Percentiles rank a stretch among this genome's conserved stretches.
Conservation (phyloP, 768 basidiomycete genomes). For the Leccinum obscurum region DNA sequence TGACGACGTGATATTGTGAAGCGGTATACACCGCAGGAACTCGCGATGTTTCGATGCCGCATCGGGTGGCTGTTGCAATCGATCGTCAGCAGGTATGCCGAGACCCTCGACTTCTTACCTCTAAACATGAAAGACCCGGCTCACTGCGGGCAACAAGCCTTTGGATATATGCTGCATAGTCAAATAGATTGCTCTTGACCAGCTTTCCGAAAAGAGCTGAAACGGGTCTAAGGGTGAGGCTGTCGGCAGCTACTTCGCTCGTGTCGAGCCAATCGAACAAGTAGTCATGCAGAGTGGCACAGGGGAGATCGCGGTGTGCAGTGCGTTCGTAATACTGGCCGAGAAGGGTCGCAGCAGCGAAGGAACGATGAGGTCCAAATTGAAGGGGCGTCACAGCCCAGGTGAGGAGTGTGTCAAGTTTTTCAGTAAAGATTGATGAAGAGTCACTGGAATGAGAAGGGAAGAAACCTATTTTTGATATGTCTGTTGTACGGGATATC, state of each 20-base stretch:
- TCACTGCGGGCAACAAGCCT: constrained; percentile 82
- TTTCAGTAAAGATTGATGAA: constrained; percentile 54
- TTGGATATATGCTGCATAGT: constrained; percentile 73
- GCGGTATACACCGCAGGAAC: constrained; percentile 71
- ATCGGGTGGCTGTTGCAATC: constrained; percentile 6
- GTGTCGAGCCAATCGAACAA: constrained; percentile 82
- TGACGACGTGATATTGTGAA: constrained; percentile 58
- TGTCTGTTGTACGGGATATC: constrained; percentile 63
- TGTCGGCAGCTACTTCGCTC: constrained; percentile 59
- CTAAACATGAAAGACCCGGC: constrained; percentile 50
- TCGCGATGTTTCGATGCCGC: constrained; percentile 61
- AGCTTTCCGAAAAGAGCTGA: constrained; percentile 72
- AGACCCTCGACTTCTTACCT: constrained; percentile 39
- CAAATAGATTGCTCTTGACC: constrained; percentile 68
- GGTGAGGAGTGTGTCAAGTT: constrained; percentile 72
- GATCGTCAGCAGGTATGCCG: background rate
- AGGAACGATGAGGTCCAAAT: constrained; percentile 79
- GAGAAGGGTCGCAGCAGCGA: constrained; percentile 71
- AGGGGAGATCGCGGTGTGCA: constrained; percentile 60
- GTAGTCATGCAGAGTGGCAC: constrained; percentile 68
- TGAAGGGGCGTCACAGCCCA: constrained; percentile 83
- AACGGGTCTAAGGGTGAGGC: constrained; percentile 55
- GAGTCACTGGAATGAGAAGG: constrained; percentile 37
- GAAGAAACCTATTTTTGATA: constrained; percentile 61
- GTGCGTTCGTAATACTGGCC: constrained; percentile 61